Evolutionary conservation across 1,139 yeast genomes (phyloP).

Genomic region (Protomyces arabidopsidicola): DNA sequence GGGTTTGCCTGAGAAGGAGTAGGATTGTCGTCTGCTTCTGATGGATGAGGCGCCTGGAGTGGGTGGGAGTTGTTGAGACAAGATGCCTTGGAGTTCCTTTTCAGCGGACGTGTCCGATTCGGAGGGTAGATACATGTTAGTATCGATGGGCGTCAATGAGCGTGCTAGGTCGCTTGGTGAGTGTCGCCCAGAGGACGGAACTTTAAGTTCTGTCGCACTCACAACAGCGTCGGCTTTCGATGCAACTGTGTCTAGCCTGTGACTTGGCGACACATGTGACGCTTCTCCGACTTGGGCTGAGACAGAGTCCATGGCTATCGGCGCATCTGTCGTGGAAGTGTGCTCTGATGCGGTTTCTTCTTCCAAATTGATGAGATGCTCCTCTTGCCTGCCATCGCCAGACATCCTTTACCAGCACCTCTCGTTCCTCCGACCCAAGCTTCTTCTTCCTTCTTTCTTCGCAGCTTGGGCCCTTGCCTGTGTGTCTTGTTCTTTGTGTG

Average conservation of each 20-base stretch:
- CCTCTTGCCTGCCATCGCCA: background rate
- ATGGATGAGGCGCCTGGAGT: constrained; percentile 6
- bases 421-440: too few species aligned
- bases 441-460: too few species aligned
- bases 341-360: background rate
- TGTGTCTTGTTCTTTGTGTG: too few species aligned
- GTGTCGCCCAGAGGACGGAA: constrained; percentile 14
- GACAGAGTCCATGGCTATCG: too few species aligned
- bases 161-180: constrained; percentile 12
- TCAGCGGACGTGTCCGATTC: background rate
- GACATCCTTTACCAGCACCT: background rate
- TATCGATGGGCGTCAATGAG: constrained; percentile 6
- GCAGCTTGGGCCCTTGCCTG: too few species aligned
- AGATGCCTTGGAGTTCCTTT: constrained; percentile 11
- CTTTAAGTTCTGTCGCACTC: constrained; percentile 13
- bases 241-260: background rate
- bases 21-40: constrained; percentile 19
- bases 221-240: constrained; percentile 7
- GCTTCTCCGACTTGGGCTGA: too few species aligned
- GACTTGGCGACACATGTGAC: background rate
- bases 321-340: too few species aligned
- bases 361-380: background rate
- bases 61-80: constrained; percentile 21
- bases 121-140: background rate
- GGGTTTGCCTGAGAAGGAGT: constrained; percentile 27